These are phyloP conservation scores for Fusarium pseudonygamai DNA, from an alignment of 2,329 filamentous ascomycete genomes.

Conservation along the genomic window DNA sequence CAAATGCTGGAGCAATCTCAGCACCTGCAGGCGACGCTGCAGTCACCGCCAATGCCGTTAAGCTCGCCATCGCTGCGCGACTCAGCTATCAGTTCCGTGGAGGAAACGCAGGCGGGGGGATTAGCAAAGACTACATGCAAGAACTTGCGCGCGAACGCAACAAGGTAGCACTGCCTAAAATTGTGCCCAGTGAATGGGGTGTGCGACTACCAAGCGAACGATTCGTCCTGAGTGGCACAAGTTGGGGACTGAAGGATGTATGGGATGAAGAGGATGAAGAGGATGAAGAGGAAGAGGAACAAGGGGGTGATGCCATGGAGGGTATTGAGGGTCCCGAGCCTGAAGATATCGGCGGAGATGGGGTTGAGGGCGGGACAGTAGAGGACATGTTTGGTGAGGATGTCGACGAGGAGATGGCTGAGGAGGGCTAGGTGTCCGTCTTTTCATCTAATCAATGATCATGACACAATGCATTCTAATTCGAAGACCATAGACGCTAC, in stretches of 20 bases:
- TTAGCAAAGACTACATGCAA: conserved; percentile 79
- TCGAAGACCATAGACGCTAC: background rate
- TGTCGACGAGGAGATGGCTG: conserved; percentile 66
- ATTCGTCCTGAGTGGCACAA: conserved; percentile 72
- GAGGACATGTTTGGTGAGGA: conserved; percentile 66
- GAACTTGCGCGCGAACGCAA: conserved; percentile 79
- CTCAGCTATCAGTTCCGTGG: conserved; percentile 75
- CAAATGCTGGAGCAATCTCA: conserved; percentile 59
- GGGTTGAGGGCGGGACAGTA: conserved; percentile 59
- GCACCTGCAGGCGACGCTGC: conserved; percentile 60
- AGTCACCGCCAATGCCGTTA: conserved; percentile 73
- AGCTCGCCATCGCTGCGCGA: conserved; percentile 76
- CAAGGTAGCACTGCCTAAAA: conserved; percentile 69
- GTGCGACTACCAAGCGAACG: conserved; percentile 73
- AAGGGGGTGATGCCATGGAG: conserved; percentile 59
- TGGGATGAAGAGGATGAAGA: conserved; percentile 64
- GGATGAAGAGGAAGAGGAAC: conserved; percentile 54
- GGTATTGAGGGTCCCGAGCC: conserved; percentile 54
- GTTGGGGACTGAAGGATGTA: conserved; percentile 70
- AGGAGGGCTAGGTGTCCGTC: conserved; percentile 42
- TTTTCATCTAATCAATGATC: background rate
- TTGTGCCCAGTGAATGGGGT: conserved; percentile 73
- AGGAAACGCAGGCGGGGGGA: conserved; percentile 61
- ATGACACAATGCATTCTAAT: background rate
- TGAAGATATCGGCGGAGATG: conserved; percentile 57